phyloP scores from a whole-genome alignment of 1,284 basidiomycete species.

The Sanguinoderma infundibulare region DNA sequence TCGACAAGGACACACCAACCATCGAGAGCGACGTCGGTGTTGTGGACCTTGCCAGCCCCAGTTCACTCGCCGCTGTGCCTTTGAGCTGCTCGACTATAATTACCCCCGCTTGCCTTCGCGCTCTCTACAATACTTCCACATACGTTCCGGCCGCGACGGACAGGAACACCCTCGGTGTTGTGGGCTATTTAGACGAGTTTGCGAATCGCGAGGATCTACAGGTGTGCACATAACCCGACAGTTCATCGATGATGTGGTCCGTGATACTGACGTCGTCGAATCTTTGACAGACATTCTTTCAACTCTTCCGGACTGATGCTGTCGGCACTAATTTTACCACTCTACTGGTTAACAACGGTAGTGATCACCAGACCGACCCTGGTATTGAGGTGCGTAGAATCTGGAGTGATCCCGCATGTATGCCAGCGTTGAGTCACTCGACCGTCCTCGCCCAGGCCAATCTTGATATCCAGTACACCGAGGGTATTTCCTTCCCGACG shows the following conservation, averaged over 20 bases:
- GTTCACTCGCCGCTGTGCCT: slow-evolving; percentile 41
- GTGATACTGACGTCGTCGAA: background rate
- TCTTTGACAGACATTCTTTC: slow-evolving; percentile 53
- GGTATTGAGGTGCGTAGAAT: slow-evolving; percentile 52
- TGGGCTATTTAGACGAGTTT: slow-evolving; percentile 62
- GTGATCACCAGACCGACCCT: slow-evolving; percentile 57
- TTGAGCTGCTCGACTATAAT: slow-evolving; percentile 51
- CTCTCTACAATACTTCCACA: slow-evolving; percentile 59
- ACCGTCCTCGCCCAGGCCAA: too few species aligned
- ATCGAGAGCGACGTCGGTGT: slow-evolving; percentile 29
- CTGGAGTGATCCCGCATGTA: too few species aligned
- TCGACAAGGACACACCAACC: slow-evolving; percentile 42
- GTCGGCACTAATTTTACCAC: slow-evolving; percentile 54
- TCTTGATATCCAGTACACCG: slow-evolving; percentile 71
- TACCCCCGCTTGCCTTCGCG: slow-evolving; percentile 61
- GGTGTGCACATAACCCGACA: slow-evolving; percentile 27
- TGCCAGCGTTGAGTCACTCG: background rate
- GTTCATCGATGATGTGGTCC: too few species aligned
- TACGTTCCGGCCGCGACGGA: slow-evolving; percentile 54
- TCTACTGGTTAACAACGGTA: slow-evolving; percentile 63
- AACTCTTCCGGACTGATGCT: slow-evolving; percentile 56
- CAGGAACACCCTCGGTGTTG: slow-evolving; percentile 59
- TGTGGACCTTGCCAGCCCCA: slow-evolving; percentile 21
- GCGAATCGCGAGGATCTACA: slow-evolving; percentile 57
- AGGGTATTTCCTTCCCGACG: slow-evolving; percentile 63